Conservation (phyloP, 768 basidiomycete genomes). For the Nidularia sp. region DNA sequence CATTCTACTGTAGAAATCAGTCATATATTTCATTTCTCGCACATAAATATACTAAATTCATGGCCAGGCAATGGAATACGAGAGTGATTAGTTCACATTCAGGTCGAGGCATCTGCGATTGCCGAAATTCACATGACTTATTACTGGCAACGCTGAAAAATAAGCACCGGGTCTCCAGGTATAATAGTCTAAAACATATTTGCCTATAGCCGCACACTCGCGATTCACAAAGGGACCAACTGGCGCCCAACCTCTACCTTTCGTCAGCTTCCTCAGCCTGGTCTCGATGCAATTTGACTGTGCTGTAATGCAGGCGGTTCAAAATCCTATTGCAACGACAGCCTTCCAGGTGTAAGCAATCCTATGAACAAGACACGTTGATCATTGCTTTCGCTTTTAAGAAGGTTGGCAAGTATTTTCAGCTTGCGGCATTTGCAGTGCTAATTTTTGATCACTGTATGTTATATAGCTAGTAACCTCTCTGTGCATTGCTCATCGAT, state of each 20-base stretch:
- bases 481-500: not conserved
- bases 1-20: no score
- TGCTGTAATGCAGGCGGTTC: not conserved
- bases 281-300: not conserved
- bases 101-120: no score
- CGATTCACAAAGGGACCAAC: not conserved
- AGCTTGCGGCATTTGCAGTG: constrained; percentile 14
- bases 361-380: no score
- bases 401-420: constrained; percentile 13
- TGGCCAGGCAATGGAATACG: no score
- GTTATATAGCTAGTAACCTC: not conserved
- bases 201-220: not conserved
- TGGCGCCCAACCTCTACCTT: not conserved
- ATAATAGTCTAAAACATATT: constrained; percentile 9
- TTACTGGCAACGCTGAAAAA: not conserved
- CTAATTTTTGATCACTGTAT: constrained; percentile 14
- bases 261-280: not conserved
- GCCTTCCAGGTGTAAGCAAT: constrained; percentile 3
- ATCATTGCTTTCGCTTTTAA: not conserved
- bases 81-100: no score
- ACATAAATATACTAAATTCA: no score
- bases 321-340: not conserved
- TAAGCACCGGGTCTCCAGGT: not conserved
- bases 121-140: no score
- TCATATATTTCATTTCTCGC: no score